Evolutionary conservation across 768 basidiomycete genomes (phyloP).

Genomic region (Gyrodon lividus): DNA sequence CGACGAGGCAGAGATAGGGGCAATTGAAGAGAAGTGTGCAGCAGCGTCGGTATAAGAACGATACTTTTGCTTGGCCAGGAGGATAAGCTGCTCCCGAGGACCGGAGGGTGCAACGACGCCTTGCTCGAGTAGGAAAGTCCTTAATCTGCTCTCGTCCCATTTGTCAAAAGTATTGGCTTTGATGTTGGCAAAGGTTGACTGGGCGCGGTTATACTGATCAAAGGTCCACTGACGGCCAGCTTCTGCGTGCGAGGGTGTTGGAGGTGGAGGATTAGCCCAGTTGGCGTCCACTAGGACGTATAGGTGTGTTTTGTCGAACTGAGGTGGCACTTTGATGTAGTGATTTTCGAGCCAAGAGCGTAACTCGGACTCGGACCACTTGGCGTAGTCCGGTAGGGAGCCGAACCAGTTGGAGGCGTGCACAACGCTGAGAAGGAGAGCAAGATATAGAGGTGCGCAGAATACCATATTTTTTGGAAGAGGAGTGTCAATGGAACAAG

Average conservation of each 20-base stretch:
- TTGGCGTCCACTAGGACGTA: conserved; percentile 57
- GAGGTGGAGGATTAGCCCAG: conserved; percentile 41
- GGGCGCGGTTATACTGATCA: too few relatives aligned
- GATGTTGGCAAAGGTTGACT: too few relatives aligned
- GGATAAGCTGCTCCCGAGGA: too few relatives aligned
- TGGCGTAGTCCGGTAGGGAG: conserved; percentile 36
- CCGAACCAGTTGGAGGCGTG: conserved; percentile 55
- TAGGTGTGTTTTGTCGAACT: conserved; percentile 39
- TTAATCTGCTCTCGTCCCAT: too few relatives aligned
- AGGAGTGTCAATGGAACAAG: background rate
- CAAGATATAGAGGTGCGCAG: conserved; percentile 19
- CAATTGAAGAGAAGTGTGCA: conserved; percentile 50
- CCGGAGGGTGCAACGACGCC: too few relatives aligned
- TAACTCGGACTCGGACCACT: conserved; percentile 67
- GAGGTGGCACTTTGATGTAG: conserved; percentile 52
- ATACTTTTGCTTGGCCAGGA: conserved; percentile 73
- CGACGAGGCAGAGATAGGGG: conserved; percentile 47
- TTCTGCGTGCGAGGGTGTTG: conserved; percentile 34
- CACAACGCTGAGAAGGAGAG: conserved; percentile 37
- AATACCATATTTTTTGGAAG: conserved; percentile 11
- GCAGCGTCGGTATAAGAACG: conserved; percentile 59
- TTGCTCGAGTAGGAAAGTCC: too few relatives aligned
- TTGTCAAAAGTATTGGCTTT: too few relatives aligned
- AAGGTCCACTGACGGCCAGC: conserved; percentile 49
- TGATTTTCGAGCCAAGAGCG: conserved; percentile 69